phyloP scores from a whole-genome alignment of 176 grass and related monocot species.

The Eremochloa ophiuroides region DNA sequence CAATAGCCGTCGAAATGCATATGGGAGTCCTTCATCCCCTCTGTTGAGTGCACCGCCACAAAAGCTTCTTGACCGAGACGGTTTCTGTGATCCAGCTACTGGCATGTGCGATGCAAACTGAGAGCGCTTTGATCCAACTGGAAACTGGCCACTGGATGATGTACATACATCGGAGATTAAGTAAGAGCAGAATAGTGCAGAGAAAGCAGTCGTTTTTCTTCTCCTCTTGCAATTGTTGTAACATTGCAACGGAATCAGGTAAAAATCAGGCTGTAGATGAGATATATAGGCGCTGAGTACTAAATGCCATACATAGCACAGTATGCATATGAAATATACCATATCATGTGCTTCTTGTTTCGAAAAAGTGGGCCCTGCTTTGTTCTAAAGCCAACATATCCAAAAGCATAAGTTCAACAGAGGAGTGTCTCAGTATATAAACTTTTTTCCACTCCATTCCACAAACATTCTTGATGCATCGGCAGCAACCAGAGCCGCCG shows the following conservation, averaged over 20 bases:
- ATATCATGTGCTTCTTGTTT: neutral
- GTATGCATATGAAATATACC: conserved; percentile 2
- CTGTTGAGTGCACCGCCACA: conserved; percentile 77
- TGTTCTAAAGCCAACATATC: neutral
- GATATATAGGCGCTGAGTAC: conserved; percentile 6
- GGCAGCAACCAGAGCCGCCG: conserved; percentile 48
- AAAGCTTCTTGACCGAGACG: conserved; percentile 88
- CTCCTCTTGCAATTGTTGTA: conserved; percentile 6
- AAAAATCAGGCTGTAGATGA: conserved; percentile 19
- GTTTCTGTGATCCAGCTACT: conserved; percentile 72
- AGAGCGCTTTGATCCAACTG: conserved; percentile 19
- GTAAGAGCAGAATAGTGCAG: conserved; percentile 26
- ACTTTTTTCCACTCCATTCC: conserved; percentile 30
- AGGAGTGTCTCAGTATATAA: conserved; percentile 8
- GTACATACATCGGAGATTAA: conserved; percentile 34
- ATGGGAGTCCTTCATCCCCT: conserved; percentile 93
- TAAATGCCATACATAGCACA: neutral
- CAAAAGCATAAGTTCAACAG: neutral
- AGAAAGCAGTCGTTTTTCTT: neutral
- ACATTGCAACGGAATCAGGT: conserved; percentile 18
- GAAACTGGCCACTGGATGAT: conserved; percentile 31
- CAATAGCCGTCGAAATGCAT: conserved; percentile 75
- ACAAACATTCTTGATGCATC: conserved; percentile 29
- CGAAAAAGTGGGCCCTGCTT: neutral
- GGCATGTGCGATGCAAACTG: conserved; percentile 78